Evolutionary conservation across 345 rosid genomes (phyloP), one percentile per base, ranked within the genome.

Genomic region (Acer campestre): DNA sequence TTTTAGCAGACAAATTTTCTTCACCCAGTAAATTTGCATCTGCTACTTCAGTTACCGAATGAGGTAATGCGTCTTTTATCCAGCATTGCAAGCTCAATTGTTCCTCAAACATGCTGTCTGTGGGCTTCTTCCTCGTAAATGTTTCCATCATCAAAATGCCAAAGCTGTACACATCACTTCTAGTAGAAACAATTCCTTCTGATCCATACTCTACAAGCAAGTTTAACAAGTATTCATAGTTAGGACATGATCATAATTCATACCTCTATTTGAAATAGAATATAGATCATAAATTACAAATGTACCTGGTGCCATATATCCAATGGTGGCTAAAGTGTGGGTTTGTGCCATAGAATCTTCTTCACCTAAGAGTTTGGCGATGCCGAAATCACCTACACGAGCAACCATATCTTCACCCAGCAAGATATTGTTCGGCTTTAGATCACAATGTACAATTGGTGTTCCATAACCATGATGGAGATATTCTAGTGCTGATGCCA

Each of bases 61-160:
- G 20, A 7, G 72, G 62, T 20, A 75, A 70, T 10, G 20, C 58
- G 7, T 27, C 56, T 0, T 18, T 51, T 0, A 80, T 76, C 78
- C 74, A 80, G 7, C 29, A 5, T 67, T 73, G 75, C 63, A 80
- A 49, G 67, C 71, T 80, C 64, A 69, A 6, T 13, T 58, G 79
- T 49, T 49, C 66, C 2, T 0, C 10, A 49, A 80, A 62, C 53
- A 70, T 70, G 7, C 53, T 70, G 8, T 80, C 79, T 0, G 74
- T 71, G 0, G 80, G 83, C 62, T 71, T 76, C 53, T 66, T 80
- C 18, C 73, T 63, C 2, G 80, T 71, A 49, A 80, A 76, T 6
- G 73, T 71, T 59, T 80, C 83, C 67, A 78, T 68, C 17, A 82
- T 0, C 49, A 69, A 9, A 3, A 82, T 78, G 1, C 77, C 77